These are phyloP conservation scores for Globisporangium camurandrum DNA, from an alignment of 352 stramenopile species.

Conservation along the genomic window DNA sequence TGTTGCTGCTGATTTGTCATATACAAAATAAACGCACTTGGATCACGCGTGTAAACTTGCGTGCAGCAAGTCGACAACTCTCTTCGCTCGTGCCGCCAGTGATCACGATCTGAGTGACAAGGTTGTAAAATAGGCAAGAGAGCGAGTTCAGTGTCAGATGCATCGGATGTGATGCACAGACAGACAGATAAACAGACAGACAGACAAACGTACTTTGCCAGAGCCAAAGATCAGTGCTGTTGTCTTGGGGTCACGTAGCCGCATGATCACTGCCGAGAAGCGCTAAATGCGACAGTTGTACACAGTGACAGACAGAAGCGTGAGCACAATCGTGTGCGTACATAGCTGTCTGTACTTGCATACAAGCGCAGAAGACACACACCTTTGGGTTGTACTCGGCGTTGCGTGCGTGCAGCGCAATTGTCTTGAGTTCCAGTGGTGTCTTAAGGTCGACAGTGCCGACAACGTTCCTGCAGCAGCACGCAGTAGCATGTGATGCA, in stretches of 20 bases:
- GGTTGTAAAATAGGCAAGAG: no score
- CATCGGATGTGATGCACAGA: not conserved
- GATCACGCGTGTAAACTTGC: conserved; percentile 84
- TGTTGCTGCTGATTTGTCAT: not conserved
- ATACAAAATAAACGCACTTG: conserved; percentile 32
- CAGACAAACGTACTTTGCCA: conserved; percentile 67
- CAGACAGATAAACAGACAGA: not conserved
- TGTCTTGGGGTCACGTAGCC: conserved; percentile 93
- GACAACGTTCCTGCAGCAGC: conserved; percentile 85
- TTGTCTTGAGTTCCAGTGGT: conserved; percentile 94
- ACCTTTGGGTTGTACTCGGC: conserved; percentile 99
- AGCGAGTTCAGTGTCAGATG: not conserved
- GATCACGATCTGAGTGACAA: conserved; percentile 86
- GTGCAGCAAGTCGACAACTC: conserved; percentile 70
- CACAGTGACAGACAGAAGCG: not conserved
- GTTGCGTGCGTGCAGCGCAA: conserved; percentile 96
- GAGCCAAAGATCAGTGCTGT: conserved; percentile 98
- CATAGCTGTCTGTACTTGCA: no score
- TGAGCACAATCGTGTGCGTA: not conserved
- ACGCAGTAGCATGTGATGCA: not conserved
- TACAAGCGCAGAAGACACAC: no score
- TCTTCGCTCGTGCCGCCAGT: conserved; percentile 79
- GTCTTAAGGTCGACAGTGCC: conserved; percentile 94
- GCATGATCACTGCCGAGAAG: conserved; percentile 96
- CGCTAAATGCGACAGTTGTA: no score